Evolutionary conservation across 345 rosid genomes (phyloP).

Genomic region (Murraya koenigii): DNA sequence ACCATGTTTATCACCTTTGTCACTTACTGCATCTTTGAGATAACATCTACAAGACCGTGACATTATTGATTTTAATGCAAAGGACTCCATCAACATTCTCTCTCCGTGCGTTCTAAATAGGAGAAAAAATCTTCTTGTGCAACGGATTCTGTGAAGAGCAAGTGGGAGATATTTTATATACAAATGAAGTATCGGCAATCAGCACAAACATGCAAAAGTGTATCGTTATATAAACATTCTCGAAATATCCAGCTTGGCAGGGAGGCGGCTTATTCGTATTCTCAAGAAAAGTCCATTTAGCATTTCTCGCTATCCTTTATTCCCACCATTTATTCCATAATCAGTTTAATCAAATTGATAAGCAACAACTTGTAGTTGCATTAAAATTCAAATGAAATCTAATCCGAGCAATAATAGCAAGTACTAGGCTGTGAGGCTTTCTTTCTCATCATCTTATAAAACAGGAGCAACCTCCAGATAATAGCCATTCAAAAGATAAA

Average conservation of each 20-base stretch:
- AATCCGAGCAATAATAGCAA: neutral
- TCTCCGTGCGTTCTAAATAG: too few species aligned
- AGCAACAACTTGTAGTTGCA: neutral
- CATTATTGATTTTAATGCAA: neutral
- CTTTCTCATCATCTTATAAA: neutral
- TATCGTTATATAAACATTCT: too few species aligned
- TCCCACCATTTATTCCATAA: neutral
- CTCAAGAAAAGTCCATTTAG: too few species aligned
- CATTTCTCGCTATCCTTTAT: neutral
- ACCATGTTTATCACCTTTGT: neutral
- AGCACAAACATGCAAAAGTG: neutral
- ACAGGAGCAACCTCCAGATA: neutral
- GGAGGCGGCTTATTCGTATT: neutral
- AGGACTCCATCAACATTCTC: too few species aligned
- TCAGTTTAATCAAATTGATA: neutral
- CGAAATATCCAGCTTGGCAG: too few species aligned
- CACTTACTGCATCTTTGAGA: neutral
- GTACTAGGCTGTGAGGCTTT: too few species aligned
- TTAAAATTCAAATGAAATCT: neutral
- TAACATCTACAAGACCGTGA: neutral
- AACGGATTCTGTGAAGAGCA: neutral
- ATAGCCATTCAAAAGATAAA: neutral
- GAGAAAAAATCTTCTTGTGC: too few species aligned
- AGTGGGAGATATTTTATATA: too few species aligned
- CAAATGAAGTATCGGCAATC: too few species aligned